These are phyloP conservation scores for Metarhizium anisopliae DNA, from an alignment of 2,329 filamentous ascomycete species.

Conservation along the genomic window DNA sequence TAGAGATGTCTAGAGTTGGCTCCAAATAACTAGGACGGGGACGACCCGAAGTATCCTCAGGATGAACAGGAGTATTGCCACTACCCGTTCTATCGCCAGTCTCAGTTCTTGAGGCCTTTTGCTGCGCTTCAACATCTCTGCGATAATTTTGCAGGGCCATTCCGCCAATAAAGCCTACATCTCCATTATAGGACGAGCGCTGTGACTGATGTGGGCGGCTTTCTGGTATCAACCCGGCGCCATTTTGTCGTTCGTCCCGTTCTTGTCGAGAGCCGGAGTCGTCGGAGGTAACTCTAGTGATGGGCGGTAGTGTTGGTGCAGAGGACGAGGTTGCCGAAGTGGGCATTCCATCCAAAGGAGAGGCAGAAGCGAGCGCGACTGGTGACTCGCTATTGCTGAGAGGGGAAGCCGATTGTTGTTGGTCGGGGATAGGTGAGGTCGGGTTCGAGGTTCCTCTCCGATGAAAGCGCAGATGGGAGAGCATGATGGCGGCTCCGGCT, in stretches of 20 bases:
- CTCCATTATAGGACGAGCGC: constrained; percentile 25
- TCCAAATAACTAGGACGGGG: constrained; percentile 3
- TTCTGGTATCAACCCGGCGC: constrained; percentile 11
- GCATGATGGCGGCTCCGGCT: constrained; percentile 23
- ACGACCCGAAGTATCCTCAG: constrained; percentile 6
- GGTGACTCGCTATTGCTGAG: constrained; percentile 30
- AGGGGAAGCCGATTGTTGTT: constrained; percentile 29
- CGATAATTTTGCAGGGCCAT: constrained; percentile 43
- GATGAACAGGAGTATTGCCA: background rate
- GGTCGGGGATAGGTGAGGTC: constrained; percentile 42
- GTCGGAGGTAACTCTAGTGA: constrained; percentile 37
- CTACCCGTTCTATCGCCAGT: background rate
- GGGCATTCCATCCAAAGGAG: constrained; percentile 24
- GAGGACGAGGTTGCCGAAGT: constrained; percentile 24
- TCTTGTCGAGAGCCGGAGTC: constrained; percentile 18
- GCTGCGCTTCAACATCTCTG: constrained; percentile 21
- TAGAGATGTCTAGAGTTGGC: constrained; percentile 23
- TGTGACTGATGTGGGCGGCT: constrained; percentile 17
- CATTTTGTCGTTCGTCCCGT: constrained; percentile 10
- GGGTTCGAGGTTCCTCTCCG: constrained; percentile 48
- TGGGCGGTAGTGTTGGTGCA: constrained; percentile 42
- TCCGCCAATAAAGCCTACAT: constrained; percentile 45
- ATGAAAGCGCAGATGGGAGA: constrained; percentile 49
- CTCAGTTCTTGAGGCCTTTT: constrained; percentile 2
- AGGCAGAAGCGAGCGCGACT: constrained; percentile 29